These are phyloP conservation scores for Areca catechu DNA, from an alignment of 176 grass and related monocot genomes.

Conservation along the genomic window DNA sequence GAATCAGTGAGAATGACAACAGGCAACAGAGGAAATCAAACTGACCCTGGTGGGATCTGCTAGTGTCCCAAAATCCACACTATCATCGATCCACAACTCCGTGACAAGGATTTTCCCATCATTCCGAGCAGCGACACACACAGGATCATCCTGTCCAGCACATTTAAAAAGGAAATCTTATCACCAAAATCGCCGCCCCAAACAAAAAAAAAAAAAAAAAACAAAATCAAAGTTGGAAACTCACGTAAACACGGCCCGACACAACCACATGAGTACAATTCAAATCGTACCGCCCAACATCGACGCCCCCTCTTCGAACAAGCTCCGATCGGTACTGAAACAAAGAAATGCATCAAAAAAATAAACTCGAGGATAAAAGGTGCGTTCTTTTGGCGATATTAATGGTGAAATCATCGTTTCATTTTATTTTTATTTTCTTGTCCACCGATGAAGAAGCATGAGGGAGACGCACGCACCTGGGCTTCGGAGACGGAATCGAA, in stretches of 20 bases:
- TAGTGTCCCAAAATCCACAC: constrained; percentile 32
- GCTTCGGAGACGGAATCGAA: constrained; percentile 50
- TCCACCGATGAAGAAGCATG: background rate
- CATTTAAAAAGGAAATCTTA: constrained; percentile 5
- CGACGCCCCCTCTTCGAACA: constrained; percentile 46
- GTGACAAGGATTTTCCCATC: constrained; percentile 62
- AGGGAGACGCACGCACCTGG: constrained; percentile 36
- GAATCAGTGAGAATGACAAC: background rate
- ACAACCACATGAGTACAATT: constrained; percentile 70
- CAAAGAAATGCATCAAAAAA: background rate
- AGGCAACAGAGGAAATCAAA: background rate
- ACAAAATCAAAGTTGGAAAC: constrained; percentile 6
- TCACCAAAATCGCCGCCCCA: background rate
- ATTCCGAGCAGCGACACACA: constrained; percentile 52
- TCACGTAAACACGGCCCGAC: constrained; percentile 59
- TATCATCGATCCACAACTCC: constrained; percentile 69
- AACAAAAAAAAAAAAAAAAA: background rate
- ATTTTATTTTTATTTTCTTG: too few species aligned
- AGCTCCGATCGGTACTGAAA: constrained; percentile 71
- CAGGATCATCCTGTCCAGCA: constrained; percentile 46
- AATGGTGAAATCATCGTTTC: too few species aligned
- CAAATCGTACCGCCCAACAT: constrained; percentile 32
- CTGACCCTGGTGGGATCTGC: constrained; percentile 54
- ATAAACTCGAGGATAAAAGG: background rate
- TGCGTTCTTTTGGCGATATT: too few species aligned